Percentiles rank a stretch among this genome's conserved stretches.
Conservation (phyloP, 371 early-diverging fungal genomes). For the Syncephalastrum sp. region DNA sequence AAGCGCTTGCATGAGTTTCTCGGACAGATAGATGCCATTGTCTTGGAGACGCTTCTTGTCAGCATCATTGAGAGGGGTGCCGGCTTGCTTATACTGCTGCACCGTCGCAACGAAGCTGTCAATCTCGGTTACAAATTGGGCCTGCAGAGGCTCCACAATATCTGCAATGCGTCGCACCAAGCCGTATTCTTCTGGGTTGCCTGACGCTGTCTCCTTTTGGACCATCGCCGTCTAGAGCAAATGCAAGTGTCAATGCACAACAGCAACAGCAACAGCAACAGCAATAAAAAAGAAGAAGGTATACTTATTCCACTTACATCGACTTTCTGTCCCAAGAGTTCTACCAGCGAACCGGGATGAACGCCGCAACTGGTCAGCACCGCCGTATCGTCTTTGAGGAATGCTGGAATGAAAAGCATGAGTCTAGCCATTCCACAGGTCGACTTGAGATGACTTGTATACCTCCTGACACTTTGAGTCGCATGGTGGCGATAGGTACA, state of each 20-base stretch:
- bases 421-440: not conserved
- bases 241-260: slow-evolving; percentile 1
- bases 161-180: slow-evolving; percentile 34
- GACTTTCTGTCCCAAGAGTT: slow-evolving; percentile 53
- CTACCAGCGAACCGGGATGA: slow-evolving; percentile 44
- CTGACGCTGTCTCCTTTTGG: slow-evolving; percentile 49
- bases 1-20: slow-evolving; percentile 55
- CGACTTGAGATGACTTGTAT: not conserved
- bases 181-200: slow-evolving; percentile 51
- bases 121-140: slow-evolving; percentile 18
- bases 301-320: slow-evolving; percentile 40
- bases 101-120: slow-evolving; percentile 19
- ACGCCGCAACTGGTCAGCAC: slow-evolving; percentile 55
- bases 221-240: slow-evolving; percentile 39
- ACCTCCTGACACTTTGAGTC: slow-evolving; percentile 46
- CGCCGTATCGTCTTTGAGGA: slow-evolving; percentile 65
- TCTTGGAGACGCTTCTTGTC: slow-evolving; percentile 46
- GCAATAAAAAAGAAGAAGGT: too few relatives aligned
- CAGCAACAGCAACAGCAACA: too few relatives aligned
- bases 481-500: slow-evolving; percentile 49
- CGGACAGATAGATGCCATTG: slow-evolving; percentile 47
- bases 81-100: slow-evolving; percentile 1
- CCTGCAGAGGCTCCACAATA: slow-evolving; percentile 21
- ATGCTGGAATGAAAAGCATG: slow-evolving; percentile 26
- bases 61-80: slow-evolving; percentile 3